Base-by-base conservation (phyloP, 202 grass and related monocot species). In the Schoenoplectus triqueter region DNA sequence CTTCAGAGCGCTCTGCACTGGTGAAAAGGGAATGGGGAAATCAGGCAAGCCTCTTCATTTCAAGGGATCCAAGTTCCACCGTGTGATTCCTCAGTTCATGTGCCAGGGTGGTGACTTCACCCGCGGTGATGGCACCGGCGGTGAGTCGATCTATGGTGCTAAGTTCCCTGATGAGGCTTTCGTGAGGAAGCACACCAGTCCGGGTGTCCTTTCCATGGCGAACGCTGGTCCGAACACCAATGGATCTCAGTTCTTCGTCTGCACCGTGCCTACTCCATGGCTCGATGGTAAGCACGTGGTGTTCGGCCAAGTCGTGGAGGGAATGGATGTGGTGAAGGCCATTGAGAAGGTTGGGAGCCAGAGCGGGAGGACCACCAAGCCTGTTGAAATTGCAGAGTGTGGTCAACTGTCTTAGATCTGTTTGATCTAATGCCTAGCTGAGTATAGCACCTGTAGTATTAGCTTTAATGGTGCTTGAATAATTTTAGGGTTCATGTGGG, bases 41-140 rank as follows among this genome's bases (percentile, higher is more conserved):
- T 78, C 69, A 1, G 86, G 86, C 22, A 88, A 88, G 86, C 80
- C 86, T 21, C 86, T 88, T 4, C 86, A 88, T 70, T 88, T 51
- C 86, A 88, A 88, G 86, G 86, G 86, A 2, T 78, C 69, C 42
- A 46, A 64, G 59, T 88, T 88, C 86, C 86, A 88, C 80, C 86
- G 86, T 62, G 86, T 88, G 68, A 88, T 88, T 49, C 80, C 80
- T 17, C 45, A 78, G 13, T 88, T 88, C 86, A 87, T 87, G 86
- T 87, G 86, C 86, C 86, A 87, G 47, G 86, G 86, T 20, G 86
- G 86, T 2, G 86, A 87, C 46, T 87, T 87, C 86, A 87, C 86
- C 79, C 68, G 68, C 13, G 86, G 86, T 2, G 71, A 87, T 4
- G 86, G 86, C 17, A 87, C 86, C 2, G 86, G 86, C 0, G 86